A percentile compares a stretch with the other conserved stretches of the same genome.
Conservation (phyloP, 2,329 filamentous ascomycete genomes). For the Colletotrichum sp. region DNA sequence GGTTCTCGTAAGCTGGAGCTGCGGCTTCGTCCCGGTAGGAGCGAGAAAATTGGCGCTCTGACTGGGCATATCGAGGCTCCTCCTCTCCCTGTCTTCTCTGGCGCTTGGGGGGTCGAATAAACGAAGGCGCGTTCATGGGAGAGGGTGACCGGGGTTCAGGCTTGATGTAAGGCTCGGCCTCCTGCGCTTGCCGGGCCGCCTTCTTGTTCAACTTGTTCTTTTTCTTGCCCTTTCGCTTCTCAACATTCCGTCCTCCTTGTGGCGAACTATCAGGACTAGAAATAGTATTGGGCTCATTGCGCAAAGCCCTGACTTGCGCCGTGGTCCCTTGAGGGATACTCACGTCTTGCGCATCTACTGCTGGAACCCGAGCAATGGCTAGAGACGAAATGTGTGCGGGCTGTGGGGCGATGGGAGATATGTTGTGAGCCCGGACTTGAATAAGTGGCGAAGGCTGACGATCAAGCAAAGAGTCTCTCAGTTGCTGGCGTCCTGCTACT, state of each 20-base stretch:
- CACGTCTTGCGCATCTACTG: slow-evolving; percentile 32
- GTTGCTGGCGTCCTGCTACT: slow-evolving; percentile 4
- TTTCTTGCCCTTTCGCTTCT: slow-evolving; percentile 57
- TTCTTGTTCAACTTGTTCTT: slow-evolving; percentile 56
- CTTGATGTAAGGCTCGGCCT: slow-evolving; percentile 61
- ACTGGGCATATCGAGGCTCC: slow-evolving; percentile 49
- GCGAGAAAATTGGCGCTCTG: slow-evolving; percentile 33
- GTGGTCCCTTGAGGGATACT: slow-evolving; percentile 44
- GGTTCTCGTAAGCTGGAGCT: slow-evolving; percentile 31
- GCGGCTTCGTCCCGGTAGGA: slow-evolving; percentile 33
- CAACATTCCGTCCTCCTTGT: slow-evolving; percentile 51
- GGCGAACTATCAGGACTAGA: slow-evolving; percentile 68
- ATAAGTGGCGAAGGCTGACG: slow-evolving; percentile 66
- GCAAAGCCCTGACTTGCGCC: slow-evolving; percentile 63
- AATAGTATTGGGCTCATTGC: slow-evolving; percentile 50
- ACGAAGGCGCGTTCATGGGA: slow-evolving; percentile 58
- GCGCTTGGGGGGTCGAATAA: slow-evolving; percentile 61
- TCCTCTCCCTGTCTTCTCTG: slow-evolving; percentile 48
- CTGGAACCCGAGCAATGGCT: slow-evolving; percentile 46
- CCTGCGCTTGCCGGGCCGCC: slow-evolving; percentile 53
- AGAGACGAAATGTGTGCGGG: slow-evolving; percentile 72
- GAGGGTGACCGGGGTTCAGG: slow-evolving; percentile 69
- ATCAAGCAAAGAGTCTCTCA: slow-evolving; percentile 11
- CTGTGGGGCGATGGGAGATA: slow-evolving; percentile 75
- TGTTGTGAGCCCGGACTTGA: slow-evolving; percentile 68